Evolutionary conservation across 352 stramenopile genomes (phyloP), one percentile per base, ranked within the genome.

Genomic region (Pythium myriotylum): DNA sequence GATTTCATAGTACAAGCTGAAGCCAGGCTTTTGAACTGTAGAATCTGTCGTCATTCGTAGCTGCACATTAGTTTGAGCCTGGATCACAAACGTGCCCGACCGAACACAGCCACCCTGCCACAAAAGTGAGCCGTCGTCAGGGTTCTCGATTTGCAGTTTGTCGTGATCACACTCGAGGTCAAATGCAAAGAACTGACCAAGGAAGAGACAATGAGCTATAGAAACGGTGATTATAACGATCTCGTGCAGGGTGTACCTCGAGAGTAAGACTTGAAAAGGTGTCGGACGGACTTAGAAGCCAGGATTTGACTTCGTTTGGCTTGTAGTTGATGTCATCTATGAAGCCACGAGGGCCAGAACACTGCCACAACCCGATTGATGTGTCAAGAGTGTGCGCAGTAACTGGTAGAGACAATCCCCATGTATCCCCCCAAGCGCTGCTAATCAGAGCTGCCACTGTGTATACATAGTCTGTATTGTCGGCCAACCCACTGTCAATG

Each of bases 111-210:
- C 82, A 12, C 82, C 82, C 49, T 67, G 65, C 82, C 82, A 92
- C 20, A 89, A 51, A 4, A 69, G 37, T 10, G 46, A 29, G 1
- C 40, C n/a, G 7, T 79, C 73, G 6, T 42, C 32, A 3, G 39
- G 37, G 14, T 77, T 67, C 19, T 73, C 53, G n/a, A 92, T 73
- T n/a, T 66, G 65, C 14, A 92, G 40, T 0, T 59, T 58, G 50
- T 92, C 82, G 42, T 92, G 80, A 40, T 92, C 76, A 29, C 82
- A 90, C 49, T 92, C 82, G 2, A 89, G 71, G 27, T 85, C 71
- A 47, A 92, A 92, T 0, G 10, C 55, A 0, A 49, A 58, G 33
- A 84, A 69, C 72, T 83, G 3, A 52, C 53, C 22, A 65, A 27
- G 43, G 33, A 16, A 29, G 4, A 48, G 22, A 41, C 37, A 51